Evolutionary conservation across 2,329 filamentous ascomycete species (phyloP).

Genomic region (Ophiostoma triangulosporum): DNA sequence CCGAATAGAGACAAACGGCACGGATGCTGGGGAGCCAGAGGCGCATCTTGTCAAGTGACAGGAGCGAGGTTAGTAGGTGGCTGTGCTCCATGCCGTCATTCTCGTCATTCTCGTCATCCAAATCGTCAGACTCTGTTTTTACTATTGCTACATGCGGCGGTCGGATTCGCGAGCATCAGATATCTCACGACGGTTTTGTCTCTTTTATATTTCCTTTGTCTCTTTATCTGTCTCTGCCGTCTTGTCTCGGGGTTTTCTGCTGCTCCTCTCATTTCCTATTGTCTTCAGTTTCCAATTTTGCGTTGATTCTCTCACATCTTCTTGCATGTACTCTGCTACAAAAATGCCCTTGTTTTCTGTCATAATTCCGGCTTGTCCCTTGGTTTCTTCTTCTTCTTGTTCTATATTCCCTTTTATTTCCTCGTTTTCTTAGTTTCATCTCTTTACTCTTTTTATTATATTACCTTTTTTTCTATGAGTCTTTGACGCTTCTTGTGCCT

Average conservation of each 20-base stretch:
- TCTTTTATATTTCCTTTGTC: not conserved
- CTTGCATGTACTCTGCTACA: not conserved
- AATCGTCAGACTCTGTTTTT: too few relatives aligned
- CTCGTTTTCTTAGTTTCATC: not conserved
- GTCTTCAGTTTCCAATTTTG: not conserved
- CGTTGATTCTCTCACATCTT: not conserved
- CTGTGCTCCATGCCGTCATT: too few relatives aligned
- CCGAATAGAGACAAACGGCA: too few relatives aligned
- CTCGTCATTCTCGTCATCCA: too few relatives aligned
- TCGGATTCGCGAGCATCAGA: not conserved
- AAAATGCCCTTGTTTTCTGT: not conserved
- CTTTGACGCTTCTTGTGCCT: too few relatives aligned
- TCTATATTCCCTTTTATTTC: constrained; percentile 8
- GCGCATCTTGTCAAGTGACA: too few relatives aligned
- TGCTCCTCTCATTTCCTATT: not conserved
- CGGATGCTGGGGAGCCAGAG: too few relatives aligned
- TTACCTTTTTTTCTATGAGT: not conserved
- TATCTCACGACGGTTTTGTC: not conserved
- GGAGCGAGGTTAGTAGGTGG: too few relatives aligned
- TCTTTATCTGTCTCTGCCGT: not conserved
- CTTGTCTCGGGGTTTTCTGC: not conserved
- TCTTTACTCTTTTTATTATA: not conserved
- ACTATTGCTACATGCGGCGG: too few relatives aligned
- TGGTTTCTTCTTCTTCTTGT: not conserved
- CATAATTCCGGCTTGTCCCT: not conserved